Conservation (phyloP, 306 rosid genomes). For the Prunus salicina region DNA sequence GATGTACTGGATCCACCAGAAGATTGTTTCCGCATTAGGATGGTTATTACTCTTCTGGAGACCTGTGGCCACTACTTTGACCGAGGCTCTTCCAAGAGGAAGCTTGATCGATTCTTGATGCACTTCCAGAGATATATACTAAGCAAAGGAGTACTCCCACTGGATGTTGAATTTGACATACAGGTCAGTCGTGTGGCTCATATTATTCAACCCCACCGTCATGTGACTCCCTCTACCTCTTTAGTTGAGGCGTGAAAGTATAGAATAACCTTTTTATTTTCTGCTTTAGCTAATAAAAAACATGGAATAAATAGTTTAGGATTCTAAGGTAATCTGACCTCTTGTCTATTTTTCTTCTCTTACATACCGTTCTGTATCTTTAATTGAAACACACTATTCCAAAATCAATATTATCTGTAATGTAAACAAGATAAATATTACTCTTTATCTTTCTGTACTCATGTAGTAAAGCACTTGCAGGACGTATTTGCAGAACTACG, state of each 20-base stretch:
- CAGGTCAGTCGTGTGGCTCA: constrained; percentile 59
- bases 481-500: constrained; percentile 94
- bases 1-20: constrained; percentile 91
- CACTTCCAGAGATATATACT: constrained; percentile 89
- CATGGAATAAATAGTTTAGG: background rate
- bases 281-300: background rate
- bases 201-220: background rate
- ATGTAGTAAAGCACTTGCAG: constrained; percentile 37
- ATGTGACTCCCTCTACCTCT: background rate
- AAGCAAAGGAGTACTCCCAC: constrained; percentile 84
- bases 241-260: background rate
- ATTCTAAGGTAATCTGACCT: background rate
- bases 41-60: constrained; percentile 89
- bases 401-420: background rate
- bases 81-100: constrained; percentile 96
- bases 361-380: background rate
- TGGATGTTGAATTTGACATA: constrained; percentile 89
- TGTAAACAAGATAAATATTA: background rate
- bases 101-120: constrained; percentile 80
- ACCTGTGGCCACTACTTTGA: constrained; percentile 99
- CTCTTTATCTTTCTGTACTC: constrained; percentile 5
- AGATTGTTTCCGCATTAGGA: constrained; percentile 94
- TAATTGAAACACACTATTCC: constrained; percentile 12
- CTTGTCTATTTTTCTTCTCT: background rate
- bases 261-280: background rate